Evolutionary conservation across 2,329 filamentous ascomycete species (phyloP), one percentile per base, ranked within the genome.

Genomic region (Fusarium sarcochroum): DNA sequence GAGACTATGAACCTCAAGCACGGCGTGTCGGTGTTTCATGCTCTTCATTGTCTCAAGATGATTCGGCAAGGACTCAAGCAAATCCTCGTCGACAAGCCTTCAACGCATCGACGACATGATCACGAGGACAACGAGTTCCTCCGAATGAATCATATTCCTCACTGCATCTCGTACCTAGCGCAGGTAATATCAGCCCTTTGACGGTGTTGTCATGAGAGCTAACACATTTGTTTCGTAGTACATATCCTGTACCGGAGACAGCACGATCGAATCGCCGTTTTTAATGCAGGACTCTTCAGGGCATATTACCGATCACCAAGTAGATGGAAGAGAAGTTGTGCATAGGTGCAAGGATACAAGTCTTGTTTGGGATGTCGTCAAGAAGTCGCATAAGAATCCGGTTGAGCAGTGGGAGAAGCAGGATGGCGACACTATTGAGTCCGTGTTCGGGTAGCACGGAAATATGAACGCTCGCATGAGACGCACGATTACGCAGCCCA

Each of bases 321-420:
- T 44, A 9, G 50, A 34, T 15, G 50, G 18, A 27, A 42, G 27
- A 14, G 37, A 27, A 15, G 42, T 25, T 45, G 13, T 18, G 25
- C 50, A 53, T 35, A 10, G 30, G 17, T 53, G 38, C 48, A 51
- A 51, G 23, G 21, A 41, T 25, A 41, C 20, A 41, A 18, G 35
- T 40, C 21, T 41, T 14, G 15, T 30, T 8, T 51, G 47, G 35
- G 35, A 40, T 11, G 37, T 44, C 5, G 49, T 25, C n/a, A 40
- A 41, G 15, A 52, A 34, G 21, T 41, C 25, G 10, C n/a, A n/a
- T 4, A n/a, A 52, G 9, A 25, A 32, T 25, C 13, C 27, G 7
- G 15, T 41, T 25, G 37, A 34, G 20, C 37, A 15, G 6, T 40
- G 49, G 49, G 27, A 21, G 23, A 14, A 14, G 38, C 27, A 41